phyloP scores from a whole-genome alignment of 2,329 filamentous ascomycete species.

The Fusarium humuli region DNA sequence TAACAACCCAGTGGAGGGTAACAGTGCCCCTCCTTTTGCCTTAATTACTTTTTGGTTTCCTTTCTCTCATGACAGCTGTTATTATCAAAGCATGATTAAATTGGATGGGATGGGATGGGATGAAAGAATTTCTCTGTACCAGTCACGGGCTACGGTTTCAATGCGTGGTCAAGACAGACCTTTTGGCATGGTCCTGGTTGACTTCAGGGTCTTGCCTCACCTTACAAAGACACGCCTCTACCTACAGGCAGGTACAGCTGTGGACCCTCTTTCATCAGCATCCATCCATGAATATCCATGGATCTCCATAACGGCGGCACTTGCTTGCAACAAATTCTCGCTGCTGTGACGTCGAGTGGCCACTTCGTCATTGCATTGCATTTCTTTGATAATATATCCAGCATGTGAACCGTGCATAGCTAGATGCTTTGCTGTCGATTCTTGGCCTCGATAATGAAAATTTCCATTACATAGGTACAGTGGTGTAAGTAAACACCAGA shows the following conservation, averaged over 20 bases:
- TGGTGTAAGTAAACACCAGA: conserved; percentile 10
- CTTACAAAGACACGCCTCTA: background rate
- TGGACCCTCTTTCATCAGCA: conserved; percentile 33
- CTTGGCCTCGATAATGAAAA: conserved; percentile 5
- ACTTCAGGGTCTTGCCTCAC: conserved; percentile 10
- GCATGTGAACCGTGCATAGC: background rate
- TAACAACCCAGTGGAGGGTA: conserved; percentile 8
- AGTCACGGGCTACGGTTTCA: conserved; percentile 27
- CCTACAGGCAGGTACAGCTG: background rate
- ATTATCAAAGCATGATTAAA: conserved; percentile 9
- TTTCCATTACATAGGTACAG: conserved; percentile 3
- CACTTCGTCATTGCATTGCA: conserved; percentile 28
- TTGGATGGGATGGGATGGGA: background rate
- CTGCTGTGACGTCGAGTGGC: conserved; percentile 42
- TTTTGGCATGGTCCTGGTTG: conserved; percentile 6
- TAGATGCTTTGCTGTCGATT: conserved; percentile 6
- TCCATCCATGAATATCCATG: conserved; percentile 9
- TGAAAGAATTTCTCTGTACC: conserved; percentile 4
- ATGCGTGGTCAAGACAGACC: conserved; percentile 18
- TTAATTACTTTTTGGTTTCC: conserved; percentile 8
- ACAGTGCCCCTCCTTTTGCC: conserved; percentile 32
- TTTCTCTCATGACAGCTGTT: conserved; percentile 25
- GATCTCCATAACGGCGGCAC: conserved; percentile 30
- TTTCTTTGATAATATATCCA: conserved; percentile 1
- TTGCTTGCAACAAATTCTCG: conserved; percentile 28